phyloP scores from a whole-genome alignment of 495 filamentous ascomycete species.

The Hapsidospora chrysogenum region DNA sequence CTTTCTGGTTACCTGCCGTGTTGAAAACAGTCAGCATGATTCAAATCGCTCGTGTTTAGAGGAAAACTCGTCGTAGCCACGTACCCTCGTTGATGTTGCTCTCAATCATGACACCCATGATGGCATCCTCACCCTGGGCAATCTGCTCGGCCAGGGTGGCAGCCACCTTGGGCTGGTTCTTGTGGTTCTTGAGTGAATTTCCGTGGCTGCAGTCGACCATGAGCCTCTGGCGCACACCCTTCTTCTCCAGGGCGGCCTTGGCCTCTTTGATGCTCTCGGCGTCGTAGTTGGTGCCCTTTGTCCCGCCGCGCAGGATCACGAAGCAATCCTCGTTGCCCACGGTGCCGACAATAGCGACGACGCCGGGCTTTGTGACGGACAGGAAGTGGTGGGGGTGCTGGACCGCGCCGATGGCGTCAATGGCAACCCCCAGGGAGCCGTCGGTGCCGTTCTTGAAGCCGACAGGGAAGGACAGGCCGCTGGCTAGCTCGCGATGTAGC shows the following conservation, averaged over 20 bases:
- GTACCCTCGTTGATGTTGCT: conserved; percentile 86
- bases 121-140: conserved; percentile 61
- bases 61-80: too few species aligned
- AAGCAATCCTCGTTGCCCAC: conserved; percentile 96
- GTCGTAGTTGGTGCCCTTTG: conserved; percentile 88
- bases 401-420: conserved; percentile 93
- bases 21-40: conserved; percentile 1
- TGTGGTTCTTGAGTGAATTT: conserved; percentile 92
- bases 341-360: conserved; percentile 91
- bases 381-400: conserved; percentile 93
- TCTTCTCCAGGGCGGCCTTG: conserved; percentile 48
- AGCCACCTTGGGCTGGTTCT: conserved; percentile 94
- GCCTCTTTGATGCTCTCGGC: conserved; percentile 61
- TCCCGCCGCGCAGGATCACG: conserved; percentile 90
- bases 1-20: conserved; percentile 86
- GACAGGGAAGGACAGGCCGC: conserved; percentile 87
- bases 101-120: conserved; percentile 99
- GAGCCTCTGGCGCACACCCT: conserved; percentile 52
- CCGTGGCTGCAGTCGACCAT: conserved; percentile 99
- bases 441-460: conserved; percentile 99
- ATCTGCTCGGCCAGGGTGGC: conserved; percentile 70
- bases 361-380: conserved; percentile 92
- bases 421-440: conserved; percentile 72
- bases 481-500: conserved; percentile 86
- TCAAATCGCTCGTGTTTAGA: too few species aligned